A percentile compares a stretch with the other conserved stretches of the same genome.
These are phyloP conservation scores for Erodium moschatum DNA, from an alignment of 441 rosid genomes.

Conservation along the genomic window DNA sequence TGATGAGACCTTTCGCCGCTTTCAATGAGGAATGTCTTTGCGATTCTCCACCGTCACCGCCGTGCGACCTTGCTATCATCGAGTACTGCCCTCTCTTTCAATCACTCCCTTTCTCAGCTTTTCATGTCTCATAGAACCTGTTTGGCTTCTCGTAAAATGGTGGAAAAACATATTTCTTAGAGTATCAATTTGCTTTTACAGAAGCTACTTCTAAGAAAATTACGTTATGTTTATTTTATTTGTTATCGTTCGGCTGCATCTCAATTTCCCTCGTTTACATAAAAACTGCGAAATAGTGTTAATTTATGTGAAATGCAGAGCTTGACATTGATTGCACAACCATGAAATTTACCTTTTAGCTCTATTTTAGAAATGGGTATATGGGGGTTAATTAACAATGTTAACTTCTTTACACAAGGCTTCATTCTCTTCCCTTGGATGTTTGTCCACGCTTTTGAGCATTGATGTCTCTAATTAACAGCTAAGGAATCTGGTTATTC, in stretches of 20 bases:
- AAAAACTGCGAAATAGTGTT: not conserved
- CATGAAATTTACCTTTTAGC: not conserved
- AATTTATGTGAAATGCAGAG: not conserved
- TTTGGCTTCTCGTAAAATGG: not conserved
- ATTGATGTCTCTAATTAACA: not conserved
- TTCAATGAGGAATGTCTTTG: slow-evolving; percentile 59
- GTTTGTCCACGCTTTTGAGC: not conserved
- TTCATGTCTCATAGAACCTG: not conserved
- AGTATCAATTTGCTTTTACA: not conserved
- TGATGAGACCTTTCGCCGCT: slow-evolving; percentile 19
- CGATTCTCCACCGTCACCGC: slow-evolving; percentile 46
- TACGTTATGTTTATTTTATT: not conserved
- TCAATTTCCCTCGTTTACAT: not conserved
- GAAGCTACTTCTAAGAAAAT: not conserved
- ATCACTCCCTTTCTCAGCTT: slow-evolving; percentile 3
- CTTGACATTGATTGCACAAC: not conserved
- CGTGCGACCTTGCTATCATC: slow-evolving; percentile 31
- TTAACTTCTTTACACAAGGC: not conserved
- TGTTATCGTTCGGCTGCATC: not conserved
- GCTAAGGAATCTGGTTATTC: not conserved
- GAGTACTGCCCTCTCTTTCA: slow-evolving; percentile 24
- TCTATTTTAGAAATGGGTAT: not conserved
- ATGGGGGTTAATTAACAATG: not conserved
- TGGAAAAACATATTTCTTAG: not conserved
- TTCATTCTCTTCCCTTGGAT: not conserved